Evolutionary conservation across 768 basidiomycete species (phyloP).

Genomic region (Hebeloma cylindrosporum): DNA sequence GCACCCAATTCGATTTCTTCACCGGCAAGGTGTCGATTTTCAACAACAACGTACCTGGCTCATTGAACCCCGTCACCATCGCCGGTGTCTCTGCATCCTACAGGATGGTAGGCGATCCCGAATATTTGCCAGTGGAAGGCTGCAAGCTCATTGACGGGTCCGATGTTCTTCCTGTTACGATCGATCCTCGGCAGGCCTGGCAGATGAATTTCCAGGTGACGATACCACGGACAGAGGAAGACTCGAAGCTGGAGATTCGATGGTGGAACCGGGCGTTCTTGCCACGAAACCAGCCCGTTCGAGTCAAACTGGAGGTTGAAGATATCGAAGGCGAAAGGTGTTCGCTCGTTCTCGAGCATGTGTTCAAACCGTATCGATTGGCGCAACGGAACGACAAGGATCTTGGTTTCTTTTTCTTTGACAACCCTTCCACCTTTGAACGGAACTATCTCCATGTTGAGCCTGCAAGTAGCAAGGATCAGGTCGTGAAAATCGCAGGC

Average conservation of each 20-base stretch:
- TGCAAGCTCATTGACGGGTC: slow-evolving; percentile 26
- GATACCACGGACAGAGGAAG: slow-evolving; percentile 36
- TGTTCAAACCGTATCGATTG: slow-evolving; percentile 31
- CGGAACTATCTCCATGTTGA: slow-evolving; percentile 29
- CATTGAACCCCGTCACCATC: slow-evolving; percentile 28
- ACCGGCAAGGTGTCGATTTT: slow-evolving; percentile 28
- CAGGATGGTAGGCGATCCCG: slow-evolving; percentile 36
- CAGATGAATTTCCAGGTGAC: slow-evolving; percentile 29
- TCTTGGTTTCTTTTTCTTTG: slow-evolving; percentile 36
- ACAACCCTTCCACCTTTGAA: slow-evolving; percentile 27
- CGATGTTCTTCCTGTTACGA: slow-evolving; percentile 29
- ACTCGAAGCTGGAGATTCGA: slow-evolving; percentile 25
- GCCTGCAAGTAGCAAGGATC: slow-evolving; percentile 11
- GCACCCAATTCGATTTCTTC: slow-evolving; percentile 22
- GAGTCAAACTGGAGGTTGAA: slow-evolving; percentile 35
- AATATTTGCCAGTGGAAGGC: slow-evolving; percentile 30
- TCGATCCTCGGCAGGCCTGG: slow-evolving; percentile 38
- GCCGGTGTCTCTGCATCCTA: slow-evolving; percentile 26
- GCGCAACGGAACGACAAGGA: slow-evolving; percentile 27
- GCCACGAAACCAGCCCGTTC: slow-evolving; percentile 35
- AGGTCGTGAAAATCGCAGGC: slow-evolving; percentile 25
- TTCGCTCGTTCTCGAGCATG: slow-evolving; percentile 40
- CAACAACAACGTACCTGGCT: slow-evolving; percentile 28
- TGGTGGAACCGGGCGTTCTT: slow-evolving; percentile 38
- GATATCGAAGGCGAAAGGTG: slow-evolving; percentile 40